phyloP scores from a whole-genome alignment of 1,284 basidiomycete genomes.

The Vanrija pseudolonga region DNA sequence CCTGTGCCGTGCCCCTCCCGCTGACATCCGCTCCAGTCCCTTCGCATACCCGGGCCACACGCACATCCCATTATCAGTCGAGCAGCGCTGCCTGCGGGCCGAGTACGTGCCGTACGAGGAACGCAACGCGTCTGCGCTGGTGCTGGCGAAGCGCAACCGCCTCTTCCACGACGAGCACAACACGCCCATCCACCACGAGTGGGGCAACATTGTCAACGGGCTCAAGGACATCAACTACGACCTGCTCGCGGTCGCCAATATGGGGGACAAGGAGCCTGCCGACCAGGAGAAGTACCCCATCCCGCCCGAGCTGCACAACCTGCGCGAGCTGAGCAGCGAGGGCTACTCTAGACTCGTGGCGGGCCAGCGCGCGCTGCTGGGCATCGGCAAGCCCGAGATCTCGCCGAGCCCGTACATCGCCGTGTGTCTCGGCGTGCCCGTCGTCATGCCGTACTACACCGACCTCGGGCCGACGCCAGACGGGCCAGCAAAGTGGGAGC shows the following conservation, averaged over 20 bases:
- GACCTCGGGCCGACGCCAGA: not conserved
- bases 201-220: not conserved
- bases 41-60: slow-evolving; percentile 33
- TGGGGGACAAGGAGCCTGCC: slow-evolving; percentile 19
- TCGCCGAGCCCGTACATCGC: slow-evolving; percentile 41
- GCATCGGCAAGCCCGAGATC: slow-evolving; percentile 39
- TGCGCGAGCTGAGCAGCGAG: slow-evolving; percentile 23
- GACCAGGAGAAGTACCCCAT: slow-evolving; percentile 25
- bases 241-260: not conserved
- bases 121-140: slow-evolving; percentile 30
- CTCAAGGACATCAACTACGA: not conserved
- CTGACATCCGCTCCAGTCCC: slow-evolving; percentile 23
- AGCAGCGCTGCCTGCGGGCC: slow-evolving; percentile 33
- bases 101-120: slow-evolving; percentile 24
- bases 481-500: not conserved
- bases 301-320: slow-evolving; percentile 30
- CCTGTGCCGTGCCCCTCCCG: too few relatives aligned
- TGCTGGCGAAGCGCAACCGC: slow-evolving; percentile 33
- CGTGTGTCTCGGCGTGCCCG: slow-evolving; percentile 40
- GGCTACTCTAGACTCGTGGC: slow-evolving; percentile 34
- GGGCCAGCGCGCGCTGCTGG: slow-evolving; percentile 34
- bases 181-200: not conserved
- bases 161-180: not conserved
- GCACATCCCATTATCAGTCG: slow-evolving; percentile 40
- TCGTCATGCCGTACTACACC: slow-evolving; percentile 38